Percentiles rank a stretch among this genome's conserved stretches.
Evolutionary conservation across 345 rosid genomes (phyloP).

Genomic region (Hypericum perforatum): DNA sequence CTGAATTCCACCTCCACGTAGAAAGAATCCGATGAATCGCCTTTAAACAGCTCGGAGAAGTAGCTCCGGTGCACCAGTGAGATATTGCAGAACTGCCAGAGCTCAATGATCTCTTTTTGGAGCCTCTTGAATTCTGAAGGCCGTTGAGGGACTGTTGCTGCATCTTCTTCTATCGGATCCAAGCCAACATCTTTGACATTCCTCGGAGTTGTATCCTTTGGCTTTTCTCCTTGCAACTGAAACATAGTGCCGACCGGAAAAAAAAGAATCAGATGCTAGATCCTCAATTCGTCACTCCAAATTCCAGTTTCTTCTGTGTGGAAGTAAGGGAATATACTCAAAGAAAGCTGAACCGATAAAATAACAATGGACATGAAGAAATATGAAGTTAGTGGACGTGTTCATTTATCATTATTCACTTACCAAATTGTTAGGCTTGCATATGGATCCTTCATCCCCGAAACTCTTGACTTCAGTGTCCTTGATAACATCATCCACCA

Average conservation of each 20-base stretch:
- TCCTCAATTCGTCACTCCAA: too few species aligned
- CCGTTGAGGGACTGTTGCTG: conserved; percentile 34
- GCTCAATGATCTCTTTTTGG: conserved; percentile 60
- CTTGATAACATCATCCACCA: conserved; percentile 16
- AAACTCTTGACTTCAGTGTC: conserved; percentile 27
- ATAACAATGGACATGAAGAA: not conserved
- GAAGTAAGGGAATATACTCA: not conserved
- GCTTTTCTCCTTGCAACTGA: conserved; percentile 41
- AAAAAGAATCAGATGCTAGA: not conserved
- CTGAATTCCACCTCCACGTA: conserved; percentile 88
- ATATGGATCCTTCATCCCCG: conserved; percentile 15
- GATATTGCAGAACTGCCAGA: conserved; percentile 72
- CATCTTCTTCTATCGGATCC: conserved; percentile 57
- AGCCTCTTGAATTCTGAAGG: conserved; percentile 56
- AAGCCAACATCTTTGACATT: conserved; percentile 54
- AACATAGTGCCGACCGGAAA: conserved; percentile 6
- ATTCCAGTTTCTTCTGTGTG: too few species aligned
- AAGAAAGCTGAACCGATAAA: not conserved
- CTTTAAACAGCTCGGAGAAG: conserved; percentile 74
- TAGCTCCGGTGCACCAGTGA: conserved; percentile 81
- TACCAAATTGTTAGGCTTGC: conserved; percentile 15
- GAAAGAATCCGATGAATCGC: conserved; percentile 64
- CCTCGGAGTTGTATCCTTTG: conserved; percentile 25
- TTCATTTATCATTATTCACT: not conserved
- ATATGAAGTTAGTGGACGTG: not conserved